Percentiles rank a stretch among this genome's conserved stretches.
These are phyloP conservation scores for Podospora pseudoanserina DNA, from an alignment of 495 filamentous ascomycete species.

Conservation along the genomic window DNA sequence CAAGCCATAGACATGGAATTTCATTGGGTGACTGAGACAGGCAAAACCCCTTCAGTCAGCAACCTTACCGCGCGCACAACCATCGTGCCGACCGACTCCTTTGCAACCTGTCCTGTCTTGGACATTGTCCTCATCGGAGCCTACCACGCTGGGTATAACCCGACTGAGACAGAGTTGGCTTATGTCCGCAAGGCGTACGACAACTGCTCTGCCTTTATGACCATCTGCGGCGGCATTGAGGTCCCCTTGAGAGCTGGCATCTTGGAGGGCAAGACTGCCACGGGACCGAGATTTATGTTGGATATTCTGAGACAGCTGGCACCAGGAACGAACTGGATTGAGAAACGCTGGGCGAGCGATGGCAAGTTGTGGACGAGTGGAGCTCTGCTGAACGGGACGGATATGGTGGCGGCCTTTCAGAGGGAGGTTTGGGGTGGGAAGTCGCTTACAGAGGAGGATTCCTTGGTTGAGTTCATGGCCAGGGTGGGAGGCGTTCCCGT, in stretches of 20 bases:
- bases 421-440: slow-evolving; percentile 19
- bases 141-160: slow-evolving; percentile 13
- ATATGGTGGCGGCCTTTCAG: slow-evolving; percentile 31
- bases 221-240: slow-evolving; percentile 28
- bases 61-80: background rate
- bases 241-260: slow-evolving; percentile 19
- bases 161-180: slow-evolving; percentile 19
- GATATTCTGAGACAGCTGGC: slow-evolving; percentile 6
- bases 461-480: slow-evolving; percentile 1
- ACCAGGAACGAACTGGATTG: slow-evolving; percentile 28
- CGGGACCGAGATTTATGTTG: slow-evolving; percentile 21
- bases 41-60: background rate
- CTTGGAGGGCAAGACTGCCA: slow-evolving; percentile 25
- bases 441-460: background rate
- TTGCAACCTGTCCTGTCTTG: slow-evolving; percentile 24
- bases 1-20: slow-evolving; percentile 20
- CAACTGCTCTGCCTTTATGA: slow-evolving; percentile 19
- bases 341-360: slow-evolving; percentile 30
- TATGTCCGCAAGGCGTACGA: slow-evolving; percentile 24
- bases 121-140: slow-evolving; percentile 29
- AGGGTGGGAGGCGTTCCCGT: slow-evolving; percentile 14
- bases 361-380: slow-evolving; percentile 35
- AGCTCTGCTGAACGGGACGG: slow-evolving; percentile 31
- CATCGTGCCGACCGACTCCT: slow-evolving; percentile 18
- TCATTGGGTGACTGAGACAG: slow-evolving; percentile 23